Evolutionary conservation across 768 basidiomycete species (phyloP).

Genomic region (Terana coerulea): DNA sequence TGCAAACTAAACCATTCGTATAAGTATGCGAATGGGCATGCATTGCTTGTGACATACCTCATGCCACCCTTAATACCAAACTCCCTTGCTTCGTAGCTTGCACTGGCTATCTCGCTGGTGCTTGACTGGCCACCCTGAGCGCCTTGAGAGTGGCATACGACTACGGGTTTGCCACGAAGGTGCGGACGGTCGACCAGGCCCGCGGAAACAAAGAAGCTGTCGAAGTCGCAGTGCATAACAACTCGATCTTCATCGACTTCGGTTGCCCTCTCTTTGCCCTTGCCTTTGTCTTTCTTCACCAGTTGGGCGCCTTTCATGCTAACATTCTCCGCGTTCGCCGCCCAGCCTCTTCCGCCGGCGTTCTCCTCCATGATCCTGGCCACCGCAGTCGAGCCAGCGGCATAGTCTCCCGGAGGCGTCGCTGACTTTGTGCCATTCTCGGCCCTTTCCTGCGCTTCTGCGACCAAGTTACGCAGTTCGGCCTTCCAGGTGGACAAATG

Average conservation of each 20-base stretch:
- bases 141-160: constrained; percentile 94
- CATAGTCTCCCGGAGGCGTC: neutral
- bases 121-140: constrained; percentile 66
- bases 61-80: constrained; percentile 93
- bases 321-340: constrained; percentile 25
- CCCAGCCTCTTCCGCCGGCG: constrained; percentile 23
- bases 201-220: constrained; percentile 96
- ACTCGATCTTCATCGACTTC: constrained; percentile 52
- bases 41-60: constrained; percentile 52
- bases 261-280: constrained; percentile 52
- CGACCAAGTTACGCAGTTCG: constrained; percentile 76
- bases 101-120: constrained; percentile 93
- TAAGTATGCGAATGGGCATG: neutral
- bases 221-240: constrained; percentile 94
- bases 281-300: constrained; percentile 41
- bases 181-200: constrained; percentile 78
- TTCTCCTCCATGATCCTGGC: constrained; percentile 31
- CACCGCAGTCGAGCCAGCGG: constrained; percentile 16
- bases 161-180: constrained; percentile 81
- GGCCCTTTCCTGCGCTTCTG: constrained; percentile 70
- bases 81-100: constrained; percentile 88
- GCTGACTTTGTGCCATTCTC: constrained; percentile 35
- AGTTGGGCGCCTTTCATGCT: constrained; percentile 53
- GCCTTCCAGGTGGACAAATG: constrained; percentile 91
- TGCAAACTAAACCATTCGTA: constrained; percentile 50